Base-by-base conservation (phyloP, 1,284 basidiomycete genomes). In the Boletus holoroseus region DNA sequence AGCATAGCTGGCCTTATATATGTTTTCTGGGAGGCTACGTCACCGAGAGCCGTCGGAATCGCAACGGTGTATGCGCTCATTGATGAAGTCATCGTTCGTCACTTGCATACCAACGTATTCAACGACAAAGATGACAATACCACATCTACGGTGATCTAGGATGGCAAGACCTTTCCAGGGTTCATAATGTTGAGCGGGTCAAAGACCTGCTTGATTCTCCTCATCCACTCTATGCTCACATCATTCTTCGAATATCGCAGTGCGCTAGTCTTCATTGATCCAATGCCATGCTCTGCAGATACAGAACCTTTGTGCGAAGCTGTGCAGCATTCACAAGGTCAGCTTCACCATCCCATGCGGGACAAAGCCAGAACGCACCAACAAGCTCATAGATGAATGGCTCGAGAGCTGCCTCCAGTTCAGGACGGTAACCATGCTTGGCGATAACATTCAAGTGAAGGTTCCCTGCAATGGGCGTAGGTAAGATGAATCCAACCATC, bases 311-410 rank as follows among this genome's bases (percentile, higher is more conserved):
- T 79, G 65, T 87, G 76, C 5, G 77, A 79, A 20, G 81, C 83
- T 87, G 51, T 41, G 34, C 7, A 32, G 7, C 13, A 42, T 40
- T 30, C 43, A 43, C 7, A 32, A 39, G 38, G 42, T 57, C 36
- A 54, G 42, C 27, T 18, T 37, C 22, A 20, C n/a, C 46, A 31
- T 28, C 41, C 34, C 18, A 30, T 13, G 34, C 3, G 38, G 31
- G 35, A 22, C 13, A 27, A 54, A 26, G 20, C 18, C 48, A 44
- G 31, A 44, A 78, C 85, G 61, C 61, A 85, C 85, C 75, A 54
- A 94, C 90, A 53, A 96, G 79, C 69, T 99, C 94, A 68, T 95
- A 99, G 31, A 99, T 81, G 68, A 91, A 98, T 7, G 95, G 95
- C 67, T 99, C 96, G 22, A 99, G 78, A 11, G 91, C 87, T 42